Percentiles rank a stretch among this genome's conserved stretches.
These are phyloP conservation scores for Dictyostelium intermedium DNA, from an alignment of 78 protist genomes.

Conservation along the genomic window DNA sequence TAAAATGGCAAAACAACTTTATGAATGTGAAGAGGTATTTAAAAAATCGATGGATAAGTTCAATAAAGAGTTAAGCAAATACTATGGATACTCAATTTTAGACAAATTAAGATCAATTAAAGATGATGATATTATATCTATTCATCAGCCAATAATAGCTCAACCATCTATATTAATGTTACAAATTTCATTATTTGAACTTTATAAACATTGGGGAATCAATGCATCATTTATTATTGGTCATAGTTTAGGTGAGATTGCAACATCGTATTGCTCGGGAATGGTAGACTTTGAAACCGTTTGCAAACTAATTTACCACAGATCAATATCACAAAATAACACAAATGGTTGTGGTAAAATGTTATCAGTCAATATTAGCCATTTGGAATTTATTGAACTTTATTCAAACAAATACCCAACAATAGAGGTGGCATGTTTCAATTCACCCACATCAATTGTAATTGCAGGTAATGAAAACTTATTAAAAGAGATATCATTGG, in stretches of 20 bases:
- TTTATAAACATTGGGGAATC: constrained; percentile 38
- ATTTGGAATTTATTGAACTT: not conserved
- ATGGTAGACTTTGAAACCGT: not conserved
- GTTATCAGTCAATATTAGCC: not conserved
- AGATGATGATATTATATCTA: not conserved
- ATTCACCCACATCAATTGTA: constrained; percentile 32
- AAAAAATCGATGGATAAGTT: not conserved
- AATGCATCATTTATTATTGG: constrained; percentile 48
- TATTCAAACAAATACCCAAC: not conserved
- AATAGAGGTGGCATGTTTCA: constrained; percentile 39
- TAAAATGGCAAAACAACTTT: constrained; percentile 38
- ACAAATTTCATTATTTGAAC: constrained; percentile 34
- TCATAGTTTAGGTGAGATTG: constrained; percentile 74
- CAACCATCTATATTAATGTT: constrained; percentile 59
- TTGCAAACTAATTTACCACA: not conserved
- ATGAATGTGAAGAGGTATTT: not conserved
- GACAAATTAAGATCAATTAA: not conserved
- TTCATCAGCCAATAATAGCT: constrained; percentile 51
- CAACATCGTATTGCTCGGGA: constrained; percentile 33
- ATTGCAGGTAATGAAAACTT: constrained; percentile 23
- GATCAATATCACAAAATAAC: constrained; percentile 4
- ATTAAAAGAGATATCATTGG: not conserved
- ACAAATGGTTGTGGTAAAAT: constrained; percentile 56
- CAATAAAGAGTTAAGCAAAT: not conserved
- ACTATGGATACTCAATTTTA: constrained; percentile 31